Percentiles rank a stretch among this genome's conserved stretches.
These are phyloP conservation scores for Diddensiella transvaalensis DNA, from an alignment of 805 yeast species.

Conservation along the genomic window DNA sequence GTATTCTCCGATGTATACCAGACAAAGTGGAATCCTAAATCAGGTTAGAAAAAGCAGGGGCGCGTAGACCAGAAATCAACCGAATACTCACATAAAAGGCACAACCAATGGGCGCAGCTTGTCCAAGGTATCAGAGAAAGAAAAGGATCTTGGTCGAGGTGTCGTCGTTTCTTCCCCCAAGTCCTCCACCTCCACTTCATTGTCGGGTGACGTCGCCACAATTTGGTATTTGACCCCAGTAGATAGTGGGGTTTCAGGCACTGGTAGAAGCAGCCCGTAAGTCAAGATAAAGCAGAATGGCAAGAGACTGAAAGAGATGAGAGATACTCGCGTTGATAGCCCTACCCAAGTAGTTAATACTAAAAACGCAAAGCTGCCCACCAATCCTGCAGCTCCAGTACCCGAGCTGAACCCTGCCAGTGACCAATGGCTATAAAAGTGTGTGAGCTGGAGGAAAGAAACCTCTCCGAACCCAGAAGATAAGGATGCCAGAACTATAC, in stretches of 20 bases:
- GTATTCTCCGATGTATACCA: conserved; percentile 85
- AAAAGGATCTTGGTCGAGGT: background rate
- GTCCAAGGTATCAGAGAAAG: conserved; percentile 19
- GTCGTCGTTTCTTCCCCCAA: background rate
- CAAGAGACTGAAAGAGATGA: conserved; percentile 51
- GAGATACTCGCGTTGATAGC: conserved; percentile 49
- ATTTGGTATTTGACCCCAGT: conserved; percentile 4
- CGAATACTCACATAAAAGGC: conserved; percentile 53
- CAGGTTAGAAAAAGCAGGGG: background rate
- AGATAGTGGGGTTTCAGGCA: conserved; percentile 15
- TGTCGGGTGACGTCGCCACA: conserved; percentile 5
- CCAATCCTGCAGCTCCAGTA: conserved; percentile 92
- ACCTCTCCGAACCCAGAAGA: conserved; percentile 91
- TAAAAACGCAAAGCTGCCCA: conserved; percentile 69
- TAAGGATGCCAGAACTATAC: conserved; percentile 73
- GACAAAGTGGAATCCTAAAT: conserved; percentile 55
- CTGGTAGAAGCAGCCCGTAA: conserved; percentile 32
- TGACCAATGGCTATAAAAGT: conserved; percentile 58
- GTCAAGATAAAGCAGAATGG: conserved; percentile 33
- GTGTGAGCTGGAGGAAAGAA: conserved; percentile 84
- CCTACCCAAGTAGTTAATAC: conserved; percentile 66
- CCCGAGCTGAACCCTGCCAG: conserved; percentile 90
- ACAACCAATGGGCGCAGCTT: conserved; percentile 31
- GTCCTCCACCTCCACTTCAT: conserved; percentile 2
- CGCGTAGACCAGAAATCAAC: background rate